These are phyloP conservation scores for Angophora floribunda DNA, from an alignment of 345 rosid species.

Conservation along the genomic window DNA sequence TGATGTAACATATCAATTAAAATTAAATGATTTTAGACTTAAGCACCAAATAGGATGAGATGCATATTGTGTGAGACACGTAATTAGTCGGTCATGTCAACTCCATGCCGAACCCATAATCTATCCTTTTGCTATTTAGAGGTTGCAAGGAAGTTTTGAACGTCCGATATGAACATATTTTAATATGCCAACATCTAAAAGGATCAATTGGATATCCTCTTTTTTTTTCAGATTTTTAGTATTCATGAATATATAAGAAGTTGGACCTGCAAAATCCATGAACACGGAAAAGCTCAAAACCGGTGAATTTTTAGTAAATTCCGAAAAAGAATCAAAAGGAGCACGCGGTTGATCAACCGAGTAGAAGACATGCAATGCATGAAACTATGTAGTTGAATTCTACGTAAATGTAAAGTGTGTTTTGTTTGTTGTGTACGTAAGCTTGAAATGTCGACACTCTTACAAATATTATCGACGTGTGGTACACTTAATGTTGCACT, in stretches of 20 bases:
- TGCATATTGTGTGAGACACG: rapidly evolving
- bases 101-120: neutral
- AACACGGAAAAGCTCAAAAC: too few relatives aligned
- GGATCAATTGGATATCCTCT: too few relatives aligned
- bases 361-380: too few relatives aligned
- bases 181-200: neutral
- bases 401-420: neutral
- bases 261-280: too few relatives aligned
- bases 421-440: neutral
- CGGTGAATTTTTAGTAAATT: too few relatives aligned
- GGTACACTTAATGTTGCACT: neutral
- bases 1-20: neutral
- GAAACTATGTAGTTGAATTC: too few relatives aligned
- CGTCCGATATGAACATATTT: neutral
- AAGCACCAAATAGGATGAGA: neutral
- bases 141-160: neutral
- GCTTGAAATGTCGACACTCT: neutral
- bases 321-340: too few relatives aligned
- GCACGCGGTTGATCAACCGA: too few relatives aligned
- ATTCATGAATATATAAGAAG: too few relatives aligned
- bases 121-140: neutral
- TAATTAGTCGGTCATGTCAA: neutral
- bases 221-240: too few relatives aligned
- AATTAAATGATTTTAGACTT: neutral
- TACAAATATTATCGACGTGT: neutral